These are phyloP conservation scores for Alopecurus myosuroides DNA, from an alignment of 176 grass and related monocot species.

Conservation along the genomic window DNA sequence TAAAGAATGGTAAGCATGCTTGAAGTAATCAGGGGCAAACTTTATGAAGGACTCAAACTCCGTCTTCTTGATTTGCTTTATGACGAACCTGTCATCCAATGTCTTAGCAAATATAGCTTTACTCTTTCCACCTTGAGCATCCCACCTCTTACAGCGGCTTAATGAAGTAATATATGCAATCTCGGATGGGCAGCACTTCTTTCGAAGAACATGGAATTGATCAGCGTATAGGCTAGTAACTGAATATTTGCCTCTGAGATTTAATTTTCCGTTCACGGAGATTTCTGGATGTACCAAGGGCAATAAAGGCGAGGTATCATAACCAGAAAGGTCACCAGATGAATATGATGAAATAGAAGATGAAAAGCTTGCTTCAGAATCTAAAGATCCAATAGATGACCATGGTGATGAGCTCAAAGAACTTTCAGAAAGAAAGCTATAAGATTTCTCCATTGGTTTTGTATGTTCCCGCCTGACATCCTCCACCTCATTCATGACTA, in stretches of 20 bases:
- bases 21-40: slow-evolving; percentile 87
- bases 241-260: slow-evolving; percentile 62
- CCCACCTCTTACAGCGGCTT: slow-evolving; percentile 92
- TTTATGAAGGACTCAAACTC: slow-evolving; percentile 96
- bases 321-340: slow-evolving; percentile 61
- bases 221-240: slow-evolving; percentile 64
- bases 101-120: slow-evolving; percentile 94
- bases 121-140: slow-evolving; percentile 96
- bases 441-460: slow-evolving; percentile 62
- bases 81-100: slow-evolving; percentile 89
- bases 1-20: slow-evolving; percentile 68
- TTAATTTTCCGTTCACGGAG: slow-evolving; percentile 49
- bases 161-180: slow-evolving; percentile 73
- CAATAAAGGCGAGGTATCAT: slow-evolving; percentile 43
- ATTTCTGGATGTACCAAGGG: slow-evolving; percentile 68
- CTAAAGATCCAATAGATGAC: slow-evolving; percentile 65
- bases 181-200: slow-evolving; percentile 89
- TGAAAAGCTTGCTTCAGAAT: slow-evolving; percentile 45
- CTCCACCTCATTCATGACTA: slow-evolving; percentile 32
- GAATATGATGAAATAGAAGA: slow-evolving; percentile 36
- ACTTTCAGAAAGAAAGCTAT: slow-evolving; percentile 58
- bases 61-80: slow-evolving; percentile 98
- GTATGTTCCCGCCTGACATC: slow-evolving; percentile 18
- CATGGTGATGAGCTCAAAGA: slow-evolving; percentile 48
- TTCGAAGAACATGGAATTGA: slow-evolving; percentile 65